Conservation (phyloP, 192 early-diverging fungal species). For the Backusella parvicylindrica region DNA sequence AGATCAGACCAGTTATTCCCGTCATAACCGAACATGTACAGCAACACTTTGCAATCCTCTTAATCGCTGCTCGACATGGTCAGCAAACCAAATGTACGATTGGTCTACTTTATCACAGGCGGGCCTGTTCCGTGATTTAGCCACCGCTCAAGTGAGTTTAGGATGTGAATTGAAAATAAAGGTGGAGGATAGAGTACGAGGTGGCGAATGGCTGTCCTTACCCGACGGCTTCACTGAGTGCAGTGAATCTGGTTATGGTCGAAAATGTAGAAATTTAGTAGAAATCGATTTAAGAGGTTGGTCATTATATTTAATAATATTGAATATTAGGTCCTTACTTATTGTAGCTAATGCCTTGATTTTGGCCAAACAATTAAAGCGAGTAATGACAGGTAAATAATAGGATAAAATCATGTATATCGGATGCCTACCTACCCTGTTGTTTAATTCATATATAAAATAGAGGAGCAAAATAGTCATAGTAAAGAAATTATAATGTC, state of each 20-base stretch:
- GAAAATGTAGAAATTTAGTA: slow-evolving; percentile 9
- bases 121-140: slow-evolving; percentile 21
- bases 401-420: not conserved
- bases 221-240: not conserved
- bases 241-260: not conserved
- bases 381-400: not conserved
- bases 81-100: not conserved
- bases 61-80: slow-evolving; percentile 21
- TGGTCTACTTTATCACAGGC: slow-evolving; percentile 15
- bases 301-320: not conserved
- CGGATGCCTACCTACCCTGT: not conserved
- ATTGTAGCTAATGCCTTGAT: slow-evolving; percentile 3
- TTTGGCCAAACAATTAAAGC: not conserved
- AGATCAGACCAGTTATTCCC: slow-evolving; percentile 8
- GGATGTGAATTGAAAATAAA: slow-evolving; percentile 10
- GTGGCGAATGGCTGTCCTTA: slow-evolving; percentile 5
- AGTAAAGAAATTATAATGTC: not conserved
- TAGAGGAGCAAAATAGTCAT: not conserved
- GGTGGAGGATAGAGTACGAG: slow-evolving; percentile 7
- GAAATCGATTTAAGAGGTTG: slow-evolving; percentile 7
- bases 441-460: not conserved
- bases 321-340: not conserved
- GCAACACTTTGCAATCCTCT: slow-evolving; percentile 23
- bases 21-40: slow-evolving; percentile 1
- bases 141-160: slow-evolving; percentile 10